phyloP scores from a whole-genome alignment of 352 stramenopile genomes.

The Lagenidium giganteum region DNA sequence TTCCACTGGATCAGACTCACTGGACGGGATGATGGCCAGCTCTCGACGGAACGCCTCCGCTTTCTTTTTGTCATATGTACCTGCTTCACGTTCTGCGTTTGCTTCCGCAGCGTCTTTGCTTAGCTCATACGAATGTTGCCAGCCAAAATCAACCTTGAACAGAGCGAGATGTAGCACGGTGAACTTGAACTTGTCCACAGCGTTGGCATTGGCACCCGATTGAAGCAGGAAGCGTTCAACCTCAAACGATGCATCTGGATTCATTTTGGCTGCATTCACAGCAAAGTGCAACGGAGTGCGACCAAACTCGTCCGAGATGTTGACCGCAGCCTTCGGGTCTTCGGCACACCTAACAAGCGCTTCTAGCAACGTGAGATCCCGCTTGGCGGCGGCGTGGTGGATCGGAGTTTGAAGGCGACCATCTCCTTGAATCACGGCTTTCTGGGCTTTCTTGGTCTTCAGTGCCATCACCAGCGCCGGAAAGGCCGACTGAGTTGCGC shows the following conservation, averaged over 20 bases:
- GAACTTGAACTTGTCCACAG: slow-evolving; percentile 54
- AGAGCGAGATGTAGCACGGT: slow-evolving; percentile 60
- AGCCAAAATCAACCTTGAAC: slow-evolving; percentile 65
- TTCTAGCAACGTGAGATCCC: slow-evolving; percentile 54
- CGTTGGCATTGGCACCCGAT: slow-evolving; percentile 41
- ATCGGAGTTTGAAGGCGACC: slow-evolving; percentile 42
- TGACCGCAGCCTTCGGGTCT: slow-evolving; percentile 36
- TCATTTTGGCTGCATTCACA: slow-evolving; percentile 64
- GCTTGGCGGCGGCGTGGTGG: slow-evolving; percentile 53
- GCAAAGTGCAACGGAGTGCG: slow-evolving; percentile 70
- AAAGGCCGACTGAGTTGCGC: slow-evolving; percentile 36
- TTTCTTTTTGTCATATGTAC: slow-evolving; percentile 46
- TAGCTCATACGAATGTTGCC: slow-evolving; percentile 45
- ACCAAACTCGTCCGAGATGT: slow-evolving; percentile 37
- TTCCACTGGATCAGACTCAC: slow-evolving; percentile 64
- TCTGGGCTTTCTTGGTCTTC: slow-evolving; percentile 29
- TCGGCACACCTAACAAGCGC: slow-evolving; percentile 30
- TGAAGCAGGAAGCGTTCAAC: slow-evolving; percentile 66
- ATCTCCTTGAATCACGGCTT: slow-evolving; percentile 42
- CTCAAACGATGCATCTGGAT: slow-evolving; percentile 70
- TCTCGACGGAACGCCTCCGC: slow-evolving; percentile 29
- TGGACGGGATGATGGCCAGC: slow-evolving; percentile 31
- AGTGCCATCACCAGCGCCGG: slow-evolving; percentile 48
- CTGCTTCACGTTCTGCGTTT: slow-evolving; percentile 25
- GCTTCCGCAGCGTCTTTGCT: slow-evolving; percentile 17